A percentile compares a stretch with the other conserved stretches of the same genome.
Evolutionary conservation across 225 moss, liverwort and hornwort genomes (phyloP).

Genomic region (Climacium dendroides): DNA sequence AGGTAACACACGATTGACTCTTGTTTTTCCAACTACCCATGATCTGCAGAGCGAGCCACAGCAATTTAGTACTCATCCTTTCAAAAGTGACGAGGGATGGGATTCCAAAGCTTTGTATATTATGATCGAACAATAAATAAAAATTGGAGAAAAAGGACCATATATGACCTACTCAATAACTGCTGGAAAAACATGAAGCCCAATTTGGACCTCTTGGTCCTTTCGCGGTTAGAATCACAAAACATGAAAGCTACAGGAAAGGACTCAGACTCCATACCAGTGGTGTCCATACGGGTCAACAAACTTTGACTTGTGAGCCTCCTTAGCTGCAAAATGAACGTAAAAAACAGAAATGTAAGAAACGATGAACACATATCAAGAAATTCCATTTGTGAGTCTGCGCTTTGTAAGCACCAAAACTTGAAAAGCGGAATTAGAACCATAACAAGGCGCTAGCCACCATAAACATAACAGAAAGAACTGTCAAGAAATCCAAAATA

Average conservation of each 20-base stretch:
- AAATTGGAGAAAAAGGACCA: background rate
- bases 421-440: background rate
- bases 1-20: background rate
- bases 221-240: background rate
- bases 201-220: background rate
- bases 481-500: background rate
- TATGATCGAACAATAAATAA: background rate
- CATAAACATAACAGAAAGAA: background rate
- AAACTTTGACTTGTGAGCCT: slow-evolving; percentile 31
- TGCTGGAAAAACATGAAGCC: background rate
- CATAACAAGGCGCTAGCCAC: background rate
- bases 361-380: background rate
- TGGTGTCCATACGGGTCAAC: slow-evolving; percentile 19
- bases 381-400: background rate
- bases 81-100: background rate
- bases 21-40: background rate
- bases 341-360: background rate
- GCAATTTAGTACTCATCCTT: background rate
- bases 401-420: background rate
- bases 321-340: slow-evolving; percentile 10
- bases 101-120: background rate
- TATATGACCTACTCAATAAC: background rate
- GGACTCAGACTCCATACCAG: background rate
- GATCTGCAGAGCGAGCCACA: slow-evolving; percentile 1
- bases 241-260: background rate